These are phyloP conservation scores for Amanita inopinata DNA, from an alignment of 768 basidiomycete species.

Conservation along the genomic window DNA sequence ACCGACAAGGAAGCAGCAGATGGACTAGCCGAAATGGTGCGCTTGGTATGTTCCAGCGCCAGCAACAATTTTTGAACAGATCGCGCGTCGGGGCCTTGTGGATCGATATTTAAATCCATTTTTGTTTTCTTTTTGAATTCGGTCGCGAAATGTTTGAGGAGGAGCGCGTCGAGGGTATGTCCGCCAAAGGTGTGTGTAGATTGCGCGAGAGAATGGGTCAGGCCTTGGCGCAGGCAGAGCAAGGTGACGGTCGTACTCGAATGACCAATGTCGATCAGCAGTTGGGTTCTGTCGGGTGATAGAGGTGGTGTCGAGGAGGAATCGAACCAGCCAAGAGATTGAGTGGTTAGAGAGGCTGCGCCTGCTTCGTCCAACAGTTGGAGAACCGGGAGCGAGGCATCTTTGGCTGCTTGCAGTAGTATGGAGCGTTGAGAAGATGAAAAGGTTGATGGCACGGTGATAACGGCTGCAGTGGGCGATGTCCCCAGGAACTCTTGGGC, in stretches of 20 bases:
- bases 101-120: slow-evolving; percentile 49
- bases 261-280: slow-evolving; percentile 74
- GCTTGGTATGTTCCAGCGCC: slow-evolving; percentile 91
- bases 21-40: slow-evolving; percentile 78
- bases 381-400: slow-evolving; percentile 75
- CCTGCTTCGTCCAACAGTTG: slow-evolving; percentile 85
- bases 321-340: slow-evolving; percentile 35
- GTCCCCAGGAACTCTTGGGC: slow-evolving; percentile 88
- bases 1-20: slow-evolving; percentile 88
- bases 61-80: slow-evolving; percentile 91
- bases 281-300: slow-evolving; percentile 58
- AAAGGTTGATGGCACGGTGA: slow-evolving; percentile 75
- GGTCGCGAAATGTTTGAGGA: slow-evolving; percentile 87
- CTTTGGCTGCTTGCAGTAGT: slow-evolving; percentile 60
- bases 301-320: slow-evolving; percentile 23
- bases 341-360: slow-evolving; percentile 57
- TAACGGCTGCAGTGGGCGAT: slow-evolving; percentile 69
- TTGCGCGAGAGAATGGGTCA: slow-evolving; percentile 53
- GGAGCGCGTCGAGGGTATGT: slow-evolving; percentile 66
- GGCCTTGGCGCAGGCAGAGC: slow-evolving; percentile 67
- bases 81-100: slow-evolving; percentile 58
- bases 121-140: slow-evolving; percentile 98
- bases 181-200: slow-evolving; percentile 48
- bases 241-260: slow-evolving; percentile 63
- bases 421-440: slow-evolving; percentile 63